A percentile compares a stretch with the other conserved stretches of the same genome.
phyloP scores from a whole-genome alignment of 371 early-diverging fungal genomes.

The Mortierella sp. region DNA sequence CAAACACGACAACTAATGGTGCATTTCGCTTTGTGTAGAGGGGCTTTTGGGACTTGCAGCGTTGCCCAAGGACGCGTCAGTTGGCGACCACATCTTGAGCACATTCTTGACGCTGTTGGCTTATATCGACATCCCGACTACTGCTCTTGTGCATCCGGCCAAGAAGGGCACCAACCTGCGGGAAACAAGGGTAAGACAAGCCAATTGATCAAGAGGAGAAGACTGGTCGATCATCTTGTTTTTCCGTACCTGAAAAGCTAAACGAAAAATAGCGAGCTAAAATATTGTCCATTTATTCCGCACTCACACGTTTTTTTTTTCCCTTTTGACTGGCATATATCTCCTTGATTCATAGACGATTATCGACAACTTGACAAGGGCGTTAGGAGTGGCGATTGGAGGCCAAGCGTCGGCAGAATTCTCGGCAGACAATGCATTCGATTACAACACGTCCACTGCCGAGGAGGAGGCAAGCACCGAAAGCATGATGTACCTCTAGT shows the following conservation, averaged over 20 bases:
- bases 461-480: slow-evolving; percentile 33
- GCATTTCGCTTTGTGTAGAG: slow-evolving; percentile 7
- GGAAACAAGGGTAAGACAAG: slow-evolving; percentile 25
- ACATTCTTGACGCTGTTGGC: slow-evolving; percentile 30
- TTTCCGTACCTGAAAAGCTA: background rate
- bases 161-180: slow-evolving; percentile 34
- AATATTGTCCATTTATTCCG: background rate
- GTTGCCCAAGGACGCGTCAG: slow-evolving; percentile 23
- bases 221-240: background rate
- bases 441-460: background rate
- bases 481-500: slow-evolving; percentile 36
- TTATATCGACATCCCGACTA: slow-evolving; percentile 33
- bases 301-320: background rate
- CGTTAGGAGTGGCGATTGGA: slow-evolving; percentile 24
- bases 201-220: background rate
- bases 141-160: slow-evolving; percentile 39
- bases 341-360: slow-evolving; percentile 21
- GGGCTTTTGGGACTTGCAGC: slow-evolving; percentile 5
- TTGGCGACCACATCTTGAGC: slow-evolving; percentile 46
- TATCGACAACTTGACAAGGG: slow-evolving; percentile 21
- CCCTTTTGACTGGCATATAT: background rate
- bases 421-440: slow-evolving; percentile 28
- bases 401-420: slow-evolving; percentile 2
- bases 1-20: background rate
- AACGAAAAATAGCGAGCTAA: background rate